Percentiles rank a stretch among this genome's conserved stretches.
Evolutionary conservation across 2,329 filamentous ascomycete genomes (phyloP).

Genomic region (Fusarium luffae): DNA sequence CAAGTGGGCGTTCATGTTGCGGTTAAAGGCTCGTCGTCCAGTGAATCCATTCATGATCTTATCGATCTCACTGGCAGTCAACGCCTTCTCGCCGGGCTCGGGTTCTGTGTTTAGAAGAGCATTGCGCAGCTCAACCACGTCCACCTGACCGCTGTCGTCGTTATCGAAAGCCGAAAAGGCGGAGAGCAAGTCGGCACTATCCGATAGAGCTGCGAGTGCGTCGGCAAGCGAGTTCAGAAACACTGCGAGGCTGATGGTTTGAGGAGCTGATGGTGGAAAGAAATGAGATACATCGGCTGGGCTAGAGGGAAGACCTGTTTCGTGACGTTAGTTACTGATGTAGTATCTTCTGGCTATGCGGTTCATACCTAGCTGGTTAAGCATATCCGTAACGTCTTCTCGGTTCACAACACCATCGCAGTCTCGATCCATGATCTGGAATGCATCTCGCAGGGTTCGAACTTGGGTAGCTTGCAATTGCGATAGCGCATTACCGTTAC

Average conservation of each 20-base stretch:
- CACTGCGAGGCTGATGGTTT: conserved; percentile 83
- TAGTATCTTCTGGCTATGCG: background rate
- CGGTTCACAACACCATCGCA: conserved; percentile 85
- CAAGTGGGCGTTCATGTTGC: conserved; percentile 63
- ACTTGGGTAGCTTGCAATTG: conserved; percentile 85
- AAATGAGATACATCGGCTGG: conserved; percentile 79
- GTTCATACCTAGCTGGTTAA: conserved; percentile 78
- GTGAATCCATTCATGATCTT: conserved; percentile 89
- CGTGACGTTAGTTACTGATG: conserved; percentile 8
- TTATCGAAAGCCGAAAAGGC: conserved; percentile 97
- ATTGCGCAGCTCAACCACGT: conserved; percentile 83
- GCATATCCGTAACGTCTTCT: conserved; percentile 87
- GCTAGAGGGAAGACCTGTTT: conserved; percentile 77
- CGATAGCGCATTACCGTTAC: conserved; percentile 68
- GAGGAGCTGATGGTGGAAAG: conserved; percentile 78
- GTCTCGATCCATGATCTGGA: conserved; percentile 91
- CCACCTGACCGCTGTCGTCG: conserved; percentile 92
- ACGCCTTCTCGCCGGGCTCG: conserved; percentile 72
- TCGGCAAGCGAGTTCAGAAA: conserved; percentile 87
- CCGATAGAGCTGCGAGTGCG: conserved; percentile 78
- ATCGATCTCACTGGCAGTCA: conserved; percentile 82
- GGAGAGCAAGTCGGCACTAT: conserved; percentile 82
- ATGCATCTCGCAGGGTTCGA: conserved; percentile 88
- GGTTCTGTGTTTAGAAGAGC: conserved; percentile 85
- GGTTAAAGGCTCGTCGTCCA: conserved; percentile 83